Evolutionary conservation across 345 rosid genomes (phyloP).

Genomic region (Arabis alpina): DNA sequence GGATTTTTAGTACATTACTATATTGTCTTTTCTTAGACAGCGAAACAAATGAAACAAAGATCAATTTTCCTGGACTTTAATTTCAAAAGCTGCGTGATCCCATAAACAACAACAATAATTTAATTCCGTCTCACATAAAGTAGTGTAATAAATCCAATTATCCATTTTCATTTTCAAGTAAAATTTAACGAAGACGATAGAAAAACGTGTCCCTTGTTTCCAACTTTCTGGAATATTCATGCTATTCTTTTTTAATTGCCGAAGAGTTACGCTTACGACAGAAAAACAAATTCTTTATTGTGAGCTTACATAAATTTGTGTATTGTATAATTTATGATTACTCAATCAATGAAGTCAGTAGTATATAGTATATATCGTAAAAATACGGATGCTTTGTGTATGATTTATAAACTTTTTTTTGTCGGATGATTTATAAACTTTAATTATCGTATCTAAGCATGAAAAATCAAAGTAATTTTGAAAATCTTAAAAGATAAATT

Average conservation of each 20-base stretch:
- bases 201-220: conserved; percentile 34
- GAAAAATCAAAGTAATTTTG: too few relatives aligned
- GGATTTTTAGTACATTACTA: conserved; percentile 22
- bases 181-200: background rate
- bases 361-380: too few relatives aligned
- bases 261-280: conserved; percentile 19
- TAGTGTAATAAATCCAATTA: conserved; percentile 26
- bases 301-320: background rate
- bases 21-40: conserved; percentile 34
- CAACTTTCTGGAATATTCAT: conserved; percentile 33
- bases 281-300: background rate
- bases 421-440: too few relatives aligned
- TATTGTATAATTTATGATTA: too few relatives aligned
- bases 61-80: conserved; percentile 8
- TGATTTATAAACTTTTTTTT: too few relatives aligned
- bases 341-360: too few relatives aligned
- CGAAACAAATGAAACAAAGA: conserved; percentile 30
- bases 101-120: conserved; percentile 1
- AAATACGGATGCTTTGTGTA: too few relatives aligned
- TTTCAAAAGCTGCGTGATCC: conserved; percentile 40
- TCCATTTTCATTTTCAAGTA: conserved; percentile 18
- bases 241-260: background rate
- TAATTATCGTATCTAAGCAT: too few relatives aligned
- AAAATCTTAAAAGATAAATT: conserved; percentile 4
- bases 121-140: conserved; percentile 24